phyloP scores from a whole-genome alignment of 345 rosid genomes.

The Bruguiera gymnorhiza region DNA sequence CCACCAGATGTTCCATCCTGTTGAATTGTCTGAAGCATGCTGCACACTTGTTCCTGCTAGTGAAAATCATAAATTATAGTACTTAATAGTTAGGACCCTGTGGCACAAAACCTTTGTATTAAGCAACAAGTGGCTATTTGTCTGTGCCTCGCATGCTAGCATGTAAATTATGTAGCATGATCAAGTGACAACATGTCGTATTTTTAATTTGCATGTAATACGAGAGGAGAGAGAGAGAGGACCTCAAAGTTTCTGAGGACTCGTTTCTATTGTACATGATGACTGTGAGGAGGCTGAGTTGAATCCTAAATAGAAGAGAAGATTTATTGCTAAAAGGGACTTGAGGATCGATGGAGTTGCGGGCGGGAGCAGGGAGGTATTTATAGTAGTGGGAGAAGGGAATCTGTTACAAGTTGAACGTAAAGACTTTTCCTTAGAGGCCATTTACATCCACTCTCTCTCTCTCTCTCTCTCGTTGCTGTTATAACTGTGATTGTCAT shows the following conservation, averaged over 20 bases:
- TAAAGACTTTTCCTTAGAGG: conserved; percentile 14
- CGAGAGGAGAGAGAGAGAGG: background rate
- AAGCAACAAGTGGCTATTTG: no score
- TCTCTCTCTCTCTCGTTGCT: background rate
- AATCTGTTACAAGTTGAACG: conserved; percentile 17
- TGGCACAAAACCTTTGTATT: no score
- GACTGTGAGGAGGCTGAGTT: background rate
- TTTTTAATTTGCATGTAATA: background rate
- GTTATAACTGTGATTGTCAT: background rate
- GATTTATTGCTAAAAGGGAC: background rate
- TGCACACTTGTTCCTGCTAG: conserved; percentile 78
- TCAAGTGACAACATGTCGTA: background rate
- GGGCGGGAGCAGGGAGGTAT: conserved; percentile 16
- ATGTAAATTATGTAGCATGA: background rate
- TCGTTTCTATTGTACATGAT: conserved; percentile 43
- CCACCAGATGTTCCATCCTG: conserved; percentile 80
- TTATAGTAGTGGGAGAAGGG: conserved; percentile 28
- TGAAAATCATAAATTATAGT: background rate
- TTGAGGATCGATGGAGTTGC: conserved; percentile 23
- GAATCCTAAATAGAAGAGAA: background rate
- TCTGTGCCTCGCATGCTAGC: no score
- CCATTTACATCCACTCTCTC: conserved; percentile 1
- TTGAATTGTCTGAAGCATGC: conserved; percentile 92
- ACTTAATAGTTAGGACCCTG: background rate
- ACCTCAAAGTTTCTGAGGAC: conserved; percentile 47